A percentile compares a stretch with the other conserved stretches of the same genome.
phyloP scores from a whole-genome alignment of 116 monocot genomes.

The Posidonia oceanica region DNA sequence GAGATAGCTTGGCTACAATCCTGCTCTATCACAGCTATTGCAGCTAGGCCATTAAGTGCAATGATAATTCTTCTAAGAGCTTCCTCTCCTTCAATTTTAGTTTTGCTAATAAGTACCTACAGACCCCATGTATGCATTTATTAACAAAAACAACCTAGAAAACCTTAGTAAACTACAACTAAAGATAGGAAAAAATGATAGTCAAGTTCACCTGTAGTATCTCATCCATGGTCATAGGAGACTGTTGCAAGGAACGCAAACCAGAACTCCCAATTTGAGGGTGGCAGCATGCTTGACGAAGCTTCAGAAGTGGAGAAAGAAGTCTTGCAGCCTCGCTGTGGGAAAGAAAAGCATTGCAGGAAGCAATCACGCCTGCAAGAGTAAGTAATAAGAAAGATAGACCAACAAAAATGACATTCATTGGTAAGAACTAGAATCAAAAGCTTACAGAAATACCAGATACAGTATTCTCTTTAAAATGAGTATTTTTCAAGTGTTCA shows the following conservation, averaged over 20 bases:
- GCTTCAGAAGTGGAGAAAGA: conserved; percentile 72
- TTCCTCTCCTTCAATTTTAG: conserved; percentile 97
- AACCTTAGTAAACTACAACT: conserved; percentile 1
- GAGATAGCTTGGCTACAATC: conserved; percentile 37
- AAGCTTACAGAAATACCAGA: conserved; percentile 11
- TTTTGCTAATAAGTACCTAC: conserved; percentile 89
- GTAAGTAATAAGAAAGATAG: not conserved
- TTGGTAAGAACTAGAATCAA: not conserved
- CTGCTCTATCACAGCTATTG: conserved; percentile 66
- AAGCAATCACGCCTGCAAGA: conserved; percentile 35
- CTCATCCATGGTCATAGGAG: conserved; percentile 98
- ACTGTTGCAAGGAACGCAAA: conserved; percentile 78
- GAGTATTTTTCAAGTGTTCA: conserved; percentile 41
- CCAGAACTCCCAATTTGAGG: conserved; percentile 98
- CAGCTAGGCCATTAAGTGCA: conserved; percentile 89
- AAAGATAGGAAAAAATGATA: not conserved
- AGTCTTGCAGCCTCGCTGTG: conserved; percentile 61
- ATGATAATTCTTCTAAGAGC: conserved; percentile 75
- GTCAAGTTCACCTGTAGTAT: conserved; percentile 54
- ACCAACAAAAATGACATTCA: not conserved
- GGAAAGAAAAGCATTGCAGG: conserved; percentile 44
- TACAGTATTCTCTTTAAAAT: conserved; percentile 12
- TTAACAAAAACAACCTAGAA: conserved; percentile 1
- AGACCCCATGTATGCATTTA: not conserved
- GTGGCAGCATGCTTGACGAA: conserved; percentile 99